Base-by-base conservation (phyloP, 2,329 filamentous ascomycete species). In the Tetracladium maxilliforme region DNA sequence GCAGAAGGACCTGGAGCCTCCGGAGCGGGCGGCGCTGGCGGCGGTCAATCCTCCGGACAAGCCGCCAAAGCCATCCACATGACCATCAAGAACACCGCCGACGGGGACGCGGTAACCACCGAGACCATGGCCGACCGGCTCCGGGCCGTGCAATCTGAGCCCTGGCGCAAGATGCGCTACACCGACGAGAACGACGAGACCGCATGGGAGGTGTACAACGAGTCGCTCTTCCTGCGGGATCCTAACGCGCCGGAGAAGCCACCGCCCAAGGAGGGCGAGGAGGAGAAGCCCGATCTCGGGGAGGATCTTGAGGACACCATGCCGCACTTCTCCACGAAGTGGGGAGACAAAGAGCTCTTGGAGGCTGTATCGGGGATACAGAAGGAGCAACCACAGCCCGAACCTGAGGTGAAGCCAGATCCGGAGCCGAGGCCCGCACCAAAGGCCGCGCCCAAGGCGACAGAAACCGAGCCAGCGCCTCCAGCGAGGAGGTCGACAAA, bases 111-210 rank as follows among this genome's bases (percentile, higher is more conserved):
- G 22, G 58, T 70, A 28, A 61, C 70, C 9, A 71, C 69, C 14
- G 68, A 79, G 36, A 86, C 72, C 18, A 90, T 78, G 58, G 74
- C 67, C 33, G 65, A 78, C 42, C 70, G 83, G 16, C 66, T 95
- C 34, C 70, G 77, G 38, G 56, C 64, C 22, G 83, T 92, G 21
- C 80, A 92, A 53, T 67, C 72, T 26, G 87, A 98, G 46, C 57
- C 63, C 29, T 98, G 90, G 90, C 67, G 70, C 35, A 68, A 63
- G 32, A 65, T 93, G 47, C 62, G 70, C 32, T 94, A 86, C 58
- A 64, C 78, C 25, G 81, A 92, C 44, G 82, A 92, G 47, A 77
- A 90, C 41, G 70, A 72, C 28, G 64, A 72, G 33, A 66, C 70
- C 30, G 74, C 83, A 4, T 93, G 81, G 70, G 64, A 70, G 16